A percentile compares a stretch with the other conserved stretches of the same genome.
These are phyloP conservation scores for Monosporascus sp. DNA, from an alignment of 2,329 filamentous ascomycete genomes.

Conservation along the genomic window DNA sequence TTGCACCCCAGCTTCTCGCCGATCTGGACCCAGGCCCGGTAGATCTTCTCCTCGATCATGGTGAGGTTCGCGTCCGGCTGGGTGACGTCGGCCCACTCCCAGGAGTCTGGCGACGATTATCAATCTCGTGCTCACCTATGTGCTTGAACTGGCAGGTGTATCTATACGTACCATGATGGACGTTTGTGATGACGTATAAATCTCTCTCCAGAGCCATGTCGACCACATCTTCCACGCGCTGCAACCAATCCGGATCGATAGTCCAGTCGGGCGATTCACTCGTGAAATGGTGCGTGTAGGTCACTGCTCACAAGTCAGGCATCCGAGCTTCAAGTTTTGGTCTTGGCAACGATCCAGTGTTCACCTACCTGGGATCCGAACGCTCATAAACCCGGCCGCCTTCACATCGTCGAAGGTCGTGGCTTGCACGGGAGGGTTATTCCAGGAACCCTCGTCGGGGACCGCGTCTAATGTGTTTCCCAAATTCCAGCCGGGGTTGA, in stretches of 20 bases:
- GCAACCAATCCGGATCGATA: constrained; percentile 49
- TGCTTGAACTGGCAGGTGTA: background rate
- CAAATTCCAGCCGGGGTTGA: constrained; percentile 56
- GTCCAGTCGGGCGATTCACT: constrained; percentile 46
- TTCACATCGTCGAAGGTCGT: constrained; percentile 48
- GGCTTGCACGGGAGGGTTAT: constrained; percentile 46
- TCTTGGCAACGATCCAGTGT: background rate
- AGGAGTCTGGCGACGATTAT: constrained; percentile 37
- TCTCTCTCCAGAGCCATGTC: constrained; percentile 48
- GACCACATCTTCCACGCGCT: constrained; percentile 53
- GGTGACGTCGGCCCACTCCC: constrained; percentile 53
- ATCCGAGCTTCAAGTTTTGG: background rate
- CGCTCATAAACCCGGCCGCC: constrained; percentile 50
- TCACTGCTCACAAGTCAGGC: constrained; percentile 34
- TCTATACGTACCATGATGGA: constrained; percentile 42
- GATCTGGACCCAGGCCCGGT: constrained; percentile 54
- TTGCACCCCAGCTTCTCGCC: constrained; percentile 50
- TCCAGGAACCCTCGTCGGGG: constrained; percentile 54
- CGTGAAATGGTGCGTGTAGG: constrained; percentile 53
- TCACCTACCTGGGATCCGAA: constrained; percentile 45
- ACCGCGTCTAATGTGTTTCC: constrained; percentile 56
- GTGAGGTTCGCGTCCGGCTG: constrained; percentile 40
- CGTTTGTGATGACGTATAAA: constrained; percentile 51
- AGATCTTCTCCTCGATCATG: constrained; percentile 52
- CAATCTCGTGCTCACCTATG: no score